phyloP scores from a whole-genome alignment of 2,329 filamentous ascomycete species.

The Penicillium sp. region DNA sequence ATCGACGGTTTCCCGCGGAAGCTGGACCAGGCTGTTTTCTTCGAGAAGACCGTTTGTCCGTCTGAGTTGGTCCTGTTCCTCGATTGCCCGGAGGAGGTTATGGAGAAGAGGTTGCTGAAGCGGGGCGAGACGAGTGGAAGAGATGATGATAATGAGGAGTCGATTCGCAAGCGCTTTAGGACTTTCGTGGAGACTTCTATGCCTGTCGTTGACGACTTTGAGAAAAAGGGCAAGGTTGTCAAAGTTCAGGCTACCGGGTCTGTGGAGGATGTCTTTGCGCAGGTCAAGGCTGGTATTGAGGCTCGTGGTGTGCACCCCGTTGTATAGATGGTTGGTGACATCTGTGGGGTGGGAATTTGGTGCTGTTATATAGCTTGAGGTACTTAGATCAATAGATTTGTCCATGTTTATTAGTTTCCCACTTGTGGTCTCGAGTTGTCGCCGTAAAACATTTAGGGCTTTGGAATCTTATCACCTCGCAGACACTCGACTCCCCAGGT shows the following conservation, averaged over 20 bases:
- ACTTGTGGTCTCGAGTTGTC: neutral
- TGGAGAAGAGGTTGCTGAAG: slow-evolving; percentile 80
- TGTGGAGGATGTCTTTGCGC: slow-evolving; percentile 64
- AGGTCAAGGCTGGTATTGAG: slow-evolving; percentile 51
- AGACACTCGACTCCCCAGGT: neutral
- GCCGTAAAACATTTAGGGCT: too few relatives aligned
- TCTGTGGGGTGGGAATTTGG: neutral
- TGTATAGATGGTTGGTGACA: neutral
- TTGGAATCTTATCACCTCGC: too few relatives aligned
- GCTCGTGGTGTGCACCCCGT: slow-evolving; percentile 39
- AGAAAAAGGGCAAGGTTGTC: slow-evolving; percentile 72
- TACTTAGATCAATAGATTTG: neutral
- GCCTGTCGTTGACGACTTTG: slow-evolving; percentile 89
- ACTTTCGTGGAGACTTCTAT: slow-evolving; percentile 95
- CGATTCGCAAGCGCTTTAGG: slow-evolving; percentile 92
- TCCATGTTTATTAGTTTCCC: neutral
- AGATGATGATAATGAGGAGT: slow-evolving; percentile 90
- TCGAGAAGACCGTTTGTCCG: slow-evolving; percentile 83
- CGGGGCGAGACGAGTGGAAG: slow-evolving; percentile 90
- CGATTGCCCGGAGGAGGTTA: slow-evolving; percentile 84
- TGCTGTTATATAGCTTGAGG: neutral
- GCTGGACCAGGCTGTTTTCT: slow-evolving; percentile 93
- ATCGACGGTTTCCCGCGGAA: slow-evolving; percentile 88
- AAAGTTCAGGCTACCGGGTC: slow-evolving; percentile 69
- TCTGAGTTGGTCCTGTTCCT: slow-evolving; percentile 88